phyloP scores from a whole-genome alignment of 129 eudicot species.

The Chrysanthemum makinoi region DNA sequence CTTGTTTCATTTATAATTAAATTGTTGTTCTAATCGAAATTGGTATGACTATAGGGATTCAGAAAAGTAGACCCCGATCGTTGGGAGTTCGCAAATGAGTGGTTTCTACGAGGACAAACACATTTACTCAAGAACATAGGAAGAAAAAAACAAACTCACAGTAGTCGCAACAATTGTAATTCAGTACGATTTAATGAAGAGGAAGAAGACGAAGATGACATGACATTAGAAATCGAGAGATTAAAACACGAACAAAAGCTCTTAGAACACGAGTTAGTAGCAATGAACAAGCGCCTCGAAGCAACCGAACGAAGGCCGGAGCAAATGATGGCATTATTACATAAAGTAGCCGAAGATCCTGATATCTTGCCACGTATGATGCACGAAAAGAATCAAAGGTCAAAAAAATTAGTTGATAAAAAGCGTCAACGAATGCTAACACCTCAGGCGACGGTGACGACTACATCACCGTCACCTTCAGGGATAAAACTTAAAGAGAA shows the following conservation, averaged over 20 bases:
- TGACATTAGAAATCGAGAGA: slow-evolving; percentile 52
- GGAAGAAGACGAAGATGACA: slow-evolving; percentile 47
- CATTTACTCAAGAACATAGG: slow-evolving; percentile 46
- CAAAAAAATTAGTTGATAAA: slow-evolving; percentile 35
- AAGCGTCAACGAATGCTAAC: slow-evolving; percentile 41
- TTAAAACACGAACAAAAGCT: slow-evolving; percentile 58
- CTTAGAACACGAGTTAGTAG: slow-evolving; percentile 50
- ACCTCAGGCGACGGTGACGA: slow-evolving; percentile 2
- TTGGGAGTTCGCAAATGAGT: slow-evolving; percentile 83
- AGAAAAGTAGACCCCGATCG: slow-evolving; percentile 70
- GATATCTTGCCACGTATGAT: slow-evolving; percentile 60
- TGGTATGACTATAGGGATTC: slow-evolving; percentile 46
- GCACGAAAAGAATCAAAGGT: slow-evolving; percentile 43
- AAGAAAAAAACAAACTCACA: slow-evolving; percentile 42
- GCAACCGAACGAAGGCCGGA: slow-evolving; percentile 81
- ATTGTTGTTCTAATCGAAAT: neutral
- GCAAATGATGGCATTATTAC: slow-evolving; percentile 78
- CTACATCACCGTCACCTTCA: slow-evolving; percentile 22
- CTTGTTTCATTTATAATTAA: neutral
- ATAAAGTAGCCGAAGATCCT: slow-evolving; percentile 70
- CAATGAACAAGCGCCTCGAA: slow-evolving; percentile 66
- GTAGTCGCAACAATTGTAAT: neutral
- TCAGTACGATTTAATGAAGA: slow-evolving; percentile 18
- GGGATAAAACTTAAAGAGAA: slow-evolving; percentile 32
- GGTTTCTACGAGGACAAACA: slow-evolving; percentile 64